Base-by-base conservation (phyloP, 805 yeast species). In the Candida loeiensis region DNA sequence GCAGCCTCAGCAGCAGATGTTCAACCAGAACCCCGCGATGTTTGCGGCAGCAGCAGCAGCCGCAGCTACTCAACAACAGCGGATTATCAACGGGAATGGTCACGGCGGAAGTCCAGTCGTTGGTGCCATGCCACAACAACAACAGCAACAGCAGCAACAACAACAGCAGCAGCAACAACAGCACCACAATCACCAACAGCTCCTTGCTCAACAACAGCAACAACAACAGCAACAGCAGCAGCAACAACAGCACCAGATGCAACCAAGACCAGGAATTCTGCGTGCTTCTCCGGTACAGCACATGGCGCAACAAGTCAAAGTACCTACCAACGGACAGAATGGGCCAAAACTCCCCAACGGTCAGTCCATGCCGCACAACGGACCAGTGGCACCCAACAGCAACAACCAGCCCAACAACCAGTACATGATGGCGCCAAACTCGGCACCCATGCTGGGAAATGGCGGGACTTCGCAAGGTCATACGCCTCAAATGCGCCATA, bases 401-500 rank as follows among this genome's bases (percentile, higher is more conserved):
- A 31, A 15, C 11, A 39, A 32, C 12, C 43, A 41, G 9, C 42
- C 48, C 11, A 30, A 32, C 20, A 39, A 31, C 32, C 51, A 45
- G 36, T 47, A 30, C 22, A 46, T 34, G 34, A 37, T 43, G 27
- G 34, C 51, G 6, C 58, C 57, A 5, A 54, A 47, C 46, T 50
- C 60, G 5, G 60, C 57, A 2, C 56, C 58, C 3, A 34, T 55
- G 20, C 59, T 61, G 12, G 18, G 34, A 27, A 33, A 29, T 28
- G 49, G 47, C 1, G 55, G 56, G 2, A 49, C 47, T 18, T 53
- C 64, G 5, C 58, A 53, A 22, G 54, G 52, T 4, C 63, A 54
- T 28, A 61, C 66, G 1, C 66, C 66, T 1, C 65, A 58, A 32
- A 53, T 61, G 54, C 51, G 49, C 4, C 50, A 46, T 34, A 59